A percentile compares a stretch with the other conserved stretches of the same genome.
These are phyloP conservation scores for Salvia sclarea DNA, from an alignment of 305 asterid species.

Conservation along the genomic window DNA sequence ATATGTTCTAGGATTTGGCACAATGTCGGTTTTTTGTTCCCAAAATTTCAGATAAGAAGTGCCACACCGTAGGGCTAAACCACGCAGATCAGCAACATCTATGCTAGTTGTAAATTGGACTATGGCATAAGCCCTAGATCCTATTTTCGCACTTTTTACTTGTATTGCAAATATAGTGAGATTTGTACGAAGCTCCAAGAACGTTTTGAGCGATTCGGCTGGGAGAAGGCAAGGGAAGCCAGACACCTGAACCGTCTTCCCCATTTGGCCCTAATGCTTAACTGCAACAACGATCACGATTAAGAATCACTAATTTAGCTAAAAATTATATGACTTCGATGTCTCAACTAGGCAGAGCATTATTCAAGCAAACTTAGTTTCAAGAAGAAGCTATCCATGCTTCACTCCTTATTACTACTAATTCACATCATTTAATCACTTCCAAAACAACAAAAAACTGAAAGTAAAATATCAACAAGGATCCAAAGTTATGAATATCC, in stretches of 20 bases:
- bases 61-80: conserved; percentile 32
- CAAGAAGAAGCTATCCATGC: background rate
- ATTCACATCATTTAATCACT: background rate
- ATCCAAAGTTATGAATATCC: background rate
- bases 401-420: background rate
- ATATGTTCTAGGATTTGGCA: conserved; percentile 29
- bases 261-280: too few relatives aligned
- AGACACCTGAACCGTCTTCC: conserved; percentile 51
- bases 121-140: conserved; percentile 51
- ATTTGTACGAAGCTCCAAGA: conserved; percentile 46
- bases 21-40: conserved; percentile 41
- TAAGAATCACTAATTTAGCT: background rate
- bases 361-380: background rate
- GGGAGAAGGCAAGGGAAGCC: conserved; percentile 51
- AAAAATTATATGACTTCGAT: background rate
- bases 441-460: background rate
- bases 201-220: conserved; percentile 44
- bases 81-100: conserved; percentile 37
- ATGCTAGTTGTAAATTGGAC: conserved; percentile 51
- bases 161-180: conserved; percentile 59
- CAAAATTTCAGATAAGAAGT: conserved; percentile 49
- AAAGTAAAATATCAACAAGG: background rate
- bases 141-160: conserved; percentile 43
- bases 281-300: conserved; percentile 1
- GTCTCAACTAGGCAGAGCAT: conserved; percentile 6